Evolutionary conservation across 1,284 basidiomycete species (phyloP).

Genomic region (Mrakiaceae sp.): DNA sequence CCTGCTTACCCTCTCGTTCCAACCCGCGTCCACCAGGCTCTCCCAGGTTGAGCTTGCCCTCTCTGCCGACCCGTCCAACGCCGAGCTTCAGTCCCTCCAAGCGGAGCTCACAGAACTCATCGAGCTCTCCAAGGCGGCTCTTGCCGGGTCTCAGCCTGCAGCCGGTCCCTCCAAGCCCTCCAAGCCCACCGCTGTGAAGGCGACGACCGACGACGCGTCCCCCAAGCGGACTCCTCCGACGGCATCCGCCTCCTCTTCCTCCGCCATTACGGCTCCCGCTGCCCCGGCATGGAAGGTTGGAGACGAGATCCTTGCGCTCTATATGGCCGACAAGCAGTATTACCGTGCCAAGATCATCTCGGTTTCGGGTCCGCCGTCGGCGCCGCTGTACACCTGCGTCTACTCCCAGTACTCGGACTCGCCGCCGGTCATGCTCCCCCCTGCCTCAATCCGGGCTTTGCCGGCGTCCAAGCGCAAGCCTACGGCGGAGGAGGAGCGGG

Average conservation of each 20-base stretch:
- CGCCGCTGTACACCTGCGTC: slow-evolving; percentile 80
- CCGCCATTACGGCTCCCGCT: slow-evolving; percentile 15
- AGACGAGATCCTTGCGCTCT: slow-evolving; percentile 85
- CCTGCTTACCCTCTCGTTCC: neutral
- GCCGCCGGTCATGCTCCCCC: slow-evolving; percentile 73
- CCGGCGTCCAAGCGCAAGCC: slow-evolving; percentile 66
- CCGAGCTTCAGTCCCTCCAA: slow-evolving; percentile 55
- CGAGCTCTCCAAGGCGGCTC: slow-evolving; percentile 61
- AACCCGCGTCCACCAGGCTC: slow-evolving; percentile 34
- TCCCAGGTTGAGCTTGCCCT: slow-evolving; percentile 82
- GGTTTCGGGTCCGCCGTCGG: slow-evolving; percentile 67
- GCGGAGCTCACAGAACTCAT: slow-evolving; percentile 84
- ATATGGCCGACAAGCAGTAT: slow-evolving; percentile 68
- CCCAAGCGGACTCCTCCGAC: neutral
- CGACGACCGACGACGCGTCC: neutral
- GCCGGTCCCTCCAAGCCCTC: slow-evolving; percentile 15
- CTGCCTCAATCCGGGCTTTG: slow-evolving; percentile 57
- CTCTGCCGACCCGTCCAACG: slow-evolving; percentile 65
- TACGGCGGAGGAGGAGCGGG: slow-evolving; percentile 49
- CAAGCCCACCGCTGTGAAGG: neutral
- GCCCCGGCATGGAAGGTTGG: slow-evolving; percentile 46
- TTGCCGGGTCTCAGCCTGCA: slow-evolving; percentile 16
- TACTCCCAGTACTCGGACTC: slow-evolving; percentile 81
- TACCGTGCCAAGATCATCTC: slow-evolving; percentile 85
- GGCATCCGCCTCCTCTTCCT: slow-evolving; percentile 1